phyloP scores from a whole-genome alignment of 1,284 basidiomycete genomes.

The Fereydounia khargensis region DNA sequence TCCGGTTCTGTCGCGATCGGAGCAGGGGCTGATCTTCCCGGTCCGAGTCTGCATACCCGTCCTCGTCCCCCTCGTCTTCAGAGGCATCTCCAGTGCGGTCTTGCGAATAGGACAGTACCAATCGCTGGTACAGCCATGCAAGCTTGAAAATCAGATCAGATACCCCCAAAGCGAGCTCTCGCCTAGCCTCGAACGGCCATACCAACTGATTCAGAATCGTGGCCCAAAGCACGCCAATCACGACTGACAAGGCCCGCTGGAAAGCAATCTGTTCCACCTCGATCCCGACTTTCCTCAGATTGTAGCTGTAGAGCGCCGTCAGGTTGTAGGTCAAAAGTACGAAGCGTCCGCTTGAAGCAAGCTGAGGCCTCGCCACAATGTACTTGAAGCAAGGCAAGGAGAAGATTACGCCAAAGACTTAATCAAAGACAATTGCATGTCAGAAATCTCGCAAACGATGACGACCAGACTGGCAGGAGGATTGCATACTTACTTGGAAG shows the following conservation, averaged over 20 bases:
- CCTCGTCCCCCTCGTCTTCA: slow-evolving; percentile 2
- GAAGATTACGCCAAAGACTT: slow-evolving; percentile 85
- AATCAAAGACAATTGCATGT: too few species aligned
- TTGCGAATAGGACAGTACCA: slow-evolving; percentile 46
- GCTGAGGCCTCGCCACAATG: slow-evolving; percentile 67
- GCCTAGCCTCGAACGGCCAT: slow-evolving; percentile 90
- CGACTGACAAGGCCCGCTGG: slow-evolving; percentile 77
- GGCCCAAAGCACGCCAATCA: slow-evolving; percentile 83
- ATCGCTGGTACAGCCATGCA: slow-evolving; percentile 46
- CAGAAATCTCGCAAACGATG: not conserved
- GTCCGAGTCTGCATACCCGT: not conserved
- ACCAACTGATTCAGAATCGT: slow-evolving; percentile 80
- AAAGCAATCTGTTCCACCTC: slow-evolving; percentile 73
- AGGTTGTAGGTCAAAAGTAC: slow-evolving; percentile 70
- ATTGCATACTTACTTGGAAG: slow-evolving; percentile 62
- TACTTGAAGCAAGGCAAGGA: slow-evolving; percentile 92
- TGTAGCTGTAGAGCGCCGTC: slow-evolving; percentile 72
- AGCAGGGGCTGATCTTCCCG: slow-evolving; percentile 33
- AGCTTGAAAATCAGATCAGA: slow-evolving; percentile 64
- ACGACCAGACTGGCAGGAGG: not conserved
- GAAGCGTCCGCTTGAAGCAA: slow-evolving; percentile 47
- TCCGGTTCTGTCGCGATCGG: slow-evolving; percentile 4
- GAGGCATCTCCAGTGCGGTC: slow-evolving; percentile 1
- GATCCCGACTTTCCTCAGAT: slow-evolving; percentile 70
- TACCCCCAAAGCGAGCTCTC: slow-evolving; percentile 77